Evolutionary conservation across 768 basidiomycete species (phyloP), one percentile per base, ranked within the genome.

Genomic region (Guyanaporus albipodus): DNA sequence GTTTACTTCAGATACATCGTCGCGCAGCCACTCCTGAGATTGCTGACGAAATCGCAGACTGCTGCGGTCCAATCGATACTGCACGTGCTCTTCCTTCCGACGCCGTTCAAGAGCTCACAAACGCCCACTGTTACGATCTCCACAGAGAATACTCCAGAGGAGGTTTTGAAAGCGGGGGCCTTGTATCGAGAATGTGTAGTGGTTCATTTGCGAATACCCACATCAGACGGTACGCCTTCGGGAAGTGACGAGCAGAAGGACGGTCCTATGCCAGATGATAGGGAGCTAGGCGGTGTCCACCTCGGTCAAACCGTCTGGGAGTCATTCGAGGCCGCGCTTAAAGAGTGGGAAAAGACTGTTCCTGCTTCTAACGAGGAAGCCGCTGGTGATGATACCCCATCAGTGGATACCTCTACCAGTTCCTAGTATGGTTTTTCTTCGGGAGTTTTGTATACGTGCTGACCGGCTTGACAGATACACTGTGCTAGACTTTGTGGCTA

Each of bases 11-110:
- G 90, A 28, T 91, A 91, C 57, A 50, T 87, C 28, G 4, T 84
- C 6, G 55, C 83, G 7, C 81, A 82, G 48, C 90, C 89, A 0
- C 34, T 91, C 5, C 67, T 91, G 15, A 71, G 82, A 21, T 55
- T 93, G 34, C 62, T 87, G 54, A 78, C 83, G 6, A 93, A 93
- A 56, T 79, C 83, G 0, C 76, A 88, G 1, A 60, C 52, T 3
- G 69, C 79, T 8, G 70, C 84, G 0, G 69, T 87, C n/a, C 88
- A 95, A 60, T 76, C 82, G 3, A 70, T 92, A n/a, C 66, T 93
- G 4, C 91, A 91, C 50, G 83, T 77, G 0, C 76, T 95, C 12
- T 92, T 88, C 63, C 75, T 91, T 14, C 88, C 88, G 1, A 87
- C 85, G 4, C 86, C 87, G 3, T 82, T 87, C 69, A 88, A 87